Base-by-base conservation (phyloP, 2,329 filamentous ascomycete species). In the Penicillium sumatraense region DNA sequence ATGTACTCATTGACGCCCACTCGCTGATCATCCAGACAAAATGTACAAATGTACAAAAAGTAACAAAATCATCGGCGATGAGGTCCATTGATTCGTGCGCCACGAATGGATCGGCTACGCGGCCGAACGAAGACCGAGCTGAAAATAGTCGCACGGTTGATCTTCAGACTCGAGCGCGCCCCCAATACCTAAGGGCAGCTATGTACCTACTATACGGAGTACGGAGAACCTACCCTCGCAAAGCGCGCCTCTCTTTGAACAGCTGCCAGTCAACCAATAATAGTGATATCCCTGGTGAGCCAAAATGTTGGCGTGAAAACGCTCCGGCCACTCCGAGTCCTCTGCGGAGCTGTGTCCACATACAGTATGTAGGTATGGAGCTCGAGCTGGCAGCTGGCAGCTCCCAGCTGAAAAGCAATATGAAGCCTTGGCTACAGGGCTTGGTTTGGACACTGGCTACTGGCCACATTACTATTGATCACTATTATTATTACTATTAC, bases 141-240 rank as follows among this genome's bases (percentile, higher is more conserved):
- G 57, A 55, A 53, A 50, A 47, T 40, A 55, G 49, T 27, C n/a
- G 27, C 44, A 35, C 36, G 38, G 46, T 29, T 46, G 53, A 56
- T 59, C 50, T 33, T 46, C 42, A 26, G 48, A 13, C n/a, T 24
- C 13, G 49, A 45, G 27, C 5, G 18, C 33, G 10, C 33, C 40
- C 51, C 51, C 35, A 40, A 35, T 23, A 31, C 29, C 29, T 14
- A 10, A 31, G n/a, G n/a, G n/a, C n/a, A n/a, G n/a, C n/a, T n/a
- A n/a, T n/a, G n/a, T n/a, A n/a, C n/a, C n/a, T n/a, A n/a, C n/a
- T n/a, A n/a, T n/a, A n/a, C n/a, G n/a, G n/a, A n/a, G n/a, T n/a
- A n/a, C n/a, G n/a, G n/a, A n/a, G n/a, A n/a, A n/a, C n/a, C n/a
- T n/a, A n/a, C 23, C 20, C 16, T 40, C 20, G 46, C 40, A 29